Percentiles rank a stretch among this genome's conserved stretches.
These are phyloP conservation scores for Monosporozyma yasuniensis DNA, from an alignment of 805 yeast species.

Conservation along the genomic window DNA sequence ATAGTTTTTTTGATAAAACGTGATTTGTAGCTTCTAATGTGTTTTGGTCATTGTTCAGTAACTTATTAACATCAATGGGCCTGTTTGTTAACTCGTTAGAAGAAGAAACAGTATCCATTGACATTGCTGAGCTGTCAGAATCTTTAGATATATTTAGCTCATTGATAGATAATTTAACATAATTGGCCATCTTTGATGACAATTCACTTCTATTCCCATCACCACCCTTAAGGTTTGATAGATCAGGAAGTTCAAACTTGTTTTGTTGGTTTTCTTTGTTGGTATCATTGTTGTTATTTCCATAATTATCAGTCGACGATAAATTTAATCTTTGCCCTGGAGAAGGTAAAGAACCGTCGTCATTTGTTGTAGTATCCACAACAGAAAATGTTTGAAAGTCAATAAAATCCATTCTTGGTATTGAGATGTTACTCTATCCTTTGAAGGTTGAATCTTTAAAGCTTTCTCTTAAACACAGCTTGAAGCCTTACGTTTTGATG, in stretches of 20 bases:
- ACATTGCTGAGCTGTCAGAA: neutral
- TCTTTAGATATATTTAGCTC: neutral
- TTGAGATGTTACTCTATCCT: neutral
- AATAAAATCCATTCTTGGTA: conserved; percentile 33
- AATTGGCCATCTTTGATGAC: conserved; percentile 1
- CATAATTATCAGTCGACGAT: conserved; percentile 8
- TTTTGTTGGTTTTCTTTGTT: neutral
- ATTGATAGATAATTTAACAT: conserved; percentile 3
- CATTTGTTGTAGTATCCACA: conserved; percentile 15
- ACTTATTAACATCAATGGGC: neutral
- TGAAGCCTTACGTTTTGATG: too few species aligned
- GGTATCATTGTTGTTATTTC: neutral
- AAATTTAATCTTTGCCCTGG: conserved; percentile 23
- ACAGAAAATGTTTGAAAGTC: conserved; percentile 40
- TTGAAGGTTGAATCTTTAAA: neutral
- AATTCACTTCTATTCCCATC: neutral
- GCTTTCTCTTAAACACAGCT: neutral
- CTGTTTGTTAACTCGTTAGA: neutral
- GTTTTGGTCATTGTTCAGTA: conserved; percentile 2
- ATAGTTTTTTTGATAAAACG: conserved; percentile 29
- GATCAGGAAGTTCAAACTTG: neutral
- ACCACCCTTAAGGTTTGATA: neutral
- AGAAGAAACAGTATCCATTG: neutral
- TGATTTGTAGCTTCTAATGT: conserved; percentile 16
- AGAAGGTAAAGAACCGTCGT: conserved; percentile 17